phyloP scores from a whole-genome alignment of 495 filamentous ascomycete genomes.

The Aspergillus diversus region DNA sequence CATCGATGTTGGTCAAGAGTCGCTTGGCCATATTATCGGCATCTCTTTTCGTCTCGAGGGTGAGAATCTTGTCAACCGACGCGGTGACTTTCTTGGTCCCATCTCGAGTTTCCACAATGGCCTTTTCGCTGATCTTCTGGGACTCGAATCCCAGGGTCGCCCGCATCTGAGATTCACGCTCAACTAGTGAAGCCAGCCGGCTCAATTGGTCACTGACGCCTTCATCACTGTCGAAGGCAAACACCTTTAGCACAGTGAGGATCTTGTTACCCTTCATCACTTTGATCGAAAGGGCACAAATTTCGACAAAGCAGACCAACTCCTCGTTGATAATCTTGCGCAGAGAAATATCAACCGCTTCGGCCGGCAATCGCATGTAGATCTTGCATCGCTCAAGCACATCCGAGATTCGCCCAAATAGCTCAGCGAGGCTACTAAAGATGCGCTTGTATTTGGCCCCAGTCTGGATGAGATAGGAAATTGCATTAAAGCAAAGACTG shows the following conservation, averaged over 20 bases:
- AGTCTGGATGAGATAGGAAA: conserved; percentile 29
- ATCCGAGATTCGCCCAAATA: conserved; percentile 30
- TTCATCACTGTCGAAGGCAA: conserved; percentile 31
- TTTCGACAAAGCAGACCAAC: conserved; percentile 32
- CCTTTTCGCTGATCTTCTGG: conserved; percentile 1
- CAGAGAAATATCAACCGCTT: conserved; percentile 29
- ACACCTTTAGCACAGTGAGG: conserved; percentile 32
- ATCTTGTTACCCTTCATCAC: conserved; percentile 32
- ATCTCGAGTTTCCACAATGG: conserved; percentile 2
- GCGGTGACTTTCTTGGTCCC: neutral
- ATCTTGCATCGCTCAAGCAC: conserved; percentile 34
- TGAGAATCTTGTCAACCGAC: neutral
- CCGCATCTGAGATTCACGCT: conserved; percentile 9
- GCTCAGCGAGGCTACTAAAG: conserved; percentile 31
- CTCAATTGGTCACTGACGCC: conserved; percentile 28
- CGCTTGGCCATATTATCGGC: neutral
- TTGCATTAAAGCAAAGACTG: conserved; percentile 32
- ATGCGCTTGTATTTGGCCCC: conserved; percentile 36
- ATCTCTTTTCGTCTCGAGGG: neutral
- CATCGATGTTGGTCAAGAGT: neutral
- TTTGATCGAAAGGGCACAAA: conserved; percentile 31
- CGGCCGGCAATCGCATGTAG: conserved; percentile 28
- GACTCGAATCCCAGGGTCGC: conserved; percentile 7
- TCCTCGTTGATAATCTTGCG: conserved; percentile 35
- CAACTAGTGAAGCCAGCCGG: conserved; percentile 23